Evolutionary conservation across 495 filamentous ascomycete genomes (phyloP).

Genomic region (Podospora appendiculata): DNA sequence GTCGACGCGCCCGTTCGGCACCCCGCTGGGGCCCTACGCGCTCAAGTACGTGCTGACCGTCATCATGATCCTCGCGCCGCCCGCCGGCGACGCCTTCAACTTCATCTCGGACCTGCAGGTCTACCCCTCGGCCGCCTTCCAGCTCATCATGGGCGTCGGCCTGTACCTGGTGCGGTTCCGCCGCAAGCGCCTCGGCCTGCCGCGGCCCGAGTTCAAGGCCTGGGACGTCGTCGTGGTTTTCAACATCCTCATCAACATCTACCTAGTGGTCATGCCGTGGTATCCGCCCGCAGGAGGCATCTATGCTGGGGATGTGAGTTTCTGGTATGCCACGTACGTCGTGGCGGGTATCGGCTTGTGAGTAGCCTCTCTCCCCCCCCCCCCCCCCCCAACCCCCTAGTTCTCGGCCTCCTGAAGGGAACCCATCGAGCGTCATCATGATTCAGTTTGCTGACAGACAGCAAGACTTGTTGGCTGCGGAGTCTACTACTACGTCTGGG

Average conservation of each 20-base stretch:
- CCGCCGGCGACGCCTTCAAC: conserved; percentile 62
- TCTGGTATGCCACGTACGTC: conserved; percentile 60
- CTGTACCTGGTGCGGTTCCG: conserved; percentile 46
- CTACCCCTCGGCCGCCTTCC: conserved; percentile 48
- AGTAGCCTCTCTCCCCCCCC: conserved; percentile 16
- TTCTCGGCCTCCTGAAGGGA: too few relatives aligned
- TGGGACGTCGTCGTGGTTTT: conserved; percentile 50
- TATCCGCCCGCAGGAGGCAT: conserved; percentile 52
- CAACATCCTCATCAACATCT: conserved; percentile 46
- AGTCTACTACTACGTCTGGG: conserved; percentile 51
- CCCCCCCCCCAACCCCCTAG: background rate
- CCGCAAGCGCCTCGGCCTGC: conserved; percentile 38
- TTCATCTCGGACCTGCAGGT: conserved; percentile 50
- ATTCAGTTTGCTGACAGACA: background rate
- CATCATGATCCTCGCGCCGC: conserved; percentile 59
- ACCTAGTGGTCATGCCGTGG: conserved; percentile 57
- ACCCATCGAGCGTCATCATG: background rate
- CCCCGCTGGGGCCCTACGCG: conserved; percentile 51
- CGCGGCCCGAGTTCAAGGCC: conserved; percentile 38
- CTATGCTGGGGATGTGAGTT: conserved; percentile 52
- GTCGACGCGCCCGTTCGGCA: conserved; percentile 55
- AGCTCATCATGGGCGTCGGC: conserved; percentile 44
- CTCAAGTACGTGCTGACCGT: conserved; percentile 52
- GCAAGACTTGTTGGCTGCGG: conserved; percentile 40
- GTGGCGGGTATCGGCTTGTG: conserved; percentile 50